These are phyloP conservation scores for Leishmania braziliensis DNA, from an alignment of 208 protist species.

Conservation along the genomic window DNA sequence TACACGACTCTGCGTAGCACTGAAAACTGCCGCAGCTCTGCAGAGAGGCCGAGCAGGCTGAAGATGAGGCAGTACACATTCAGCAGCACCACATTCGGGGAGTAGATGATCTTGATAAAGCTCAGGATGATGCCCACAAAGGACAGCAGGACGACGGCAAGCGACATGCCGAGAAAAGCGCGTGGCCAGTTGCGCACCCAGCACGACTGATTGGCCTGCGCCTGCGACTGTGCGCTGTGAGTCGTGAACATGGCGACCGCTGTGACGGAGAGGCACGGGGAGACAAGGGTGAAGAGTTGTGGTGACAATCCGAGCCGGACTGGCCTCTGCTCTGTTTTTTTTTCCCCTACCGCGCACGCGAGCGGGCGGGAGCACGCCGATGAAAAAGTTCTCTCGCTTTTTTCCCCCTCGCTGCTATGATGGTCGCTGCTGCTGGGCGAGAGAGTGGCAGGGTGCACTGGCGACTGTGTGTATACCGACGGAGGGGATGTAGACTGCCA, in stretches of 20 bases:
- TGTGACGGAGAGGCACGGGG: not conserved
- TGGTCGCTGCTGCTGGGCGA: not conserved
- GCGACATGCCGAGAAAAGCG: constrained; percentile 48
- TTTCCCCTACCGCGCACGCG: not conserved
- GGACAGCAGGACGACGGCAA: constrained; percentile 36
- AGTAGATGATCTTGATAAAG: constrained; percentile 37
- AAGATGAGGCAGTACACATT: constrained; percentile 75
- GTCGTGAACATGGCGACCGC: not conserved
- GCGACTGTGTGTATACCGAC: not conserved
- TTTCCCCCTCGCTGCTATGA: not conserved
- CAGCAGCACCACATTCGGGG: constrained; percentile 29
- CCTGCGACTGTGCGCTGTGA: constrained; percentile 10
- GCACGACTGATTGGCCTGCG: constrained; percentile 21
- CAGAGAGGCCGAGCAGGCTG: constrained; percentile 59
- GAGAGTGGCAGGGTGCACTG: not conserved
- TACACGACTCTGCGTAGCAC: constrained; percentile 56
- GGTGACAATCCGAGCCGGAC: not conserved
- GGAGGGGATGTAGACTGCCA: not conserved
- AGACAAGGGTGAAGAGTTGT: not conserved
- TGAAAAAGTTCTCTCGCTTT: not conserved
- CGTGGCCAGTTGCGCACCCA: constrained; percentile 53
- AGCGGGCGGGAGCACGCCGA: not conserved
- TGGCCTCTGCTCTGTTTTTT: not conserved
- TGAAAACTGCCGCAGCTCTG: constrained; percentile 71
- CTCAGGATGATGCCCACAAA: constrained; percentile 47